Evolutionary conservation across 2,329 filamentous ascomycete genomes (phyloP), one percentile per base, ranked within the genome.

Genomic region (Penicillium sp.): DNA sequence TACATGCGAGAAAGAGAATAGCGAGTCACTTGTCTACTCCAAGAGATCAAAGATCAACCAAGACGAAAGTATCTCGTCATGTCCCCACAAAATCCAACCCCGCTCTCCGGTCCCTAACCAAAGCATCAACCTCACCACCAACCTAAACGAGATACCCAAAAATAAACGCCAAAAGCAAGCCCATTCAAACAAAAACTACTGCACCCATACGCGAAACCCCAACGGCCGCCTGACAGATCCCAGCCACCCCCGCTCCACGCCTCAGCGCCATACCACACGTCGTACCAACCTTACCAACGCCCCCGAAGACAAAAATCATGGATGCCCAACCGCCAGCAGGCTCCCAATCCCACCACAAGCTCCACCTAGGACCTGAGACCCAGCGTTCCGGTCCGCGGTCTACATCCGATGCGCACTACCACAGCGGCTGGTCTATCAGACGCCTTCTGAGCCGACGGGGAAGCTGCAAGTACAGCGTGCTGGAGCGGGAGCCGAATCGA

Each of bases 401-500:
- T 40, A 51, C 46, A 32, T 46, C 38, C 47, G 53, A 42, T 29
- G 3, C n/a, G 13, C 45, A 37, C 37, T 13, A 31, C 39, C 45
- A 54, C n/a, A 39, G 34, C n/a, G 54, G 57, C 18, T 61, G 63
- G 62, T 65, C 62, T 8, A 44, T 65, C 34, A 58, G 59, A 31
- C 55, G 62, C 44, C 55, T 65, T 18, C 57, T 65, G n/a, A 60
- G 59, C 41, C 55, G 60, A 45, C 62, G 59, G n/a, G 42, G 57
- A 21, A 63, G 57, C 44, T 57, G 60, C 40, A 50, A 55, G 35
- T 65, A 65, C 58, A 52, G 50, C 21, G 57, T 65, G 6, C 34
- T 65, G 35, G 63, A 65, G 29, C 57, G 63, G 23, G 60, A 65
- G 47, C 60, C 63, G 34, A 65, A 65, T 60, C 60, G 63, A 25